Conservation (phyloP, 139 green algal genomes). For the Pedinophyceae sp. region DNA sequence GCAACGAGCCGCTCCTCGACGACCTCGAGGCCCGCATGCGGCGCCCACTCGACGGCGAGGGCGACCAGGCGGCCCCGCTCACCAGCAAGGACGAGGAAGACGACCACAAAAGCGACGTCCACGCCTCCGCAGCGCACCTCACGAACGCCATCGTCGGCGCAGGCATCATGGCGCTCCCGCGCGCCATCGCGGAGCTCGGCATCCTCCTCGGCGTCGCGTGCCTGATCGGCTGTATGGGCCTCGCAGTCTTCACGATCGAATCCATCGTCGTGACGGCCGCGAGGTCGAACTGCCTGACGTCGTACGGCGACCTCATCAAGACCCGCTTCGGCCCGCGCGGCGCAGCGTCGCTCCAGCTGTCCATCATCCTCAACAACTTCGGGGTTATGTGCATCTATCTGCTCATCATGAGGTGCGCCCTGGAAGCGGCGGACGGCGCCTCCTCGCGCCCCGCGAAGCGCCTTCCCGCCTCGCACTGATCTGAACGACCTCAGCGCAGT, state of each 20-base stretch:
- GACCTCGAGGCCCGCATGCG: too few species aligned
- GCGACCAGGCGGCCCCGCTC: too few species aligned
- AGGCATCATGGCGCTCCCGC: not conserved
- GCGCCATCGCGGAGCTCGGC: not conserved
- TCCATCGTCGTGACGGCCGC: not conserved
- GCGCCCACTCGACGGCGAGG: too few species aligned
- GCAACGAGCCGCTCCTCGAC: too few species aligned
- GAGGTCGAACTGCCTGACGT: too few species aligned
- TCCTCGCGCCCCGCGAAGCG: too few species aligned
- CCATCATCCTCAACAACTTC: not conserved
- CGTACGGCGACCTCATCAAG: not conserved
- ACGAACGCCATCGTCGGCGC: not conserved
- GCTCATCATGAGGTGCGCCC: not conserved
- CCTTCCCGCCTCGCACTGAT: too few species aligned
- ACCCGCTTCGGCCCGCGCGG: not conserved
- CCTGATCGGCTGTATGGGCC: not conserved
- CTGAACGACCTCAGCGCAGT: too few species aligned
- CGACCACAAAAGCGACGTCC: too few species aligned
- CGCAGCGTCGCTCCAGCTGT: not conserved
- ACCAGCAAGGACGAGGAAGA: too few species aligned
- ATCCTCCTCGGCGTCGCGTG: not conserved
- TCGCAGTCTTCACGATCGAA: not conserved
- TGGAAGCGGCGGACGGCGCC: too few species aligned
- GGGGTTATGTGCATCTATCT: not conserved
- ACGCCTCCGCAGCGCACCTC: too few species aligned